Evolutionary conservation across 2,329 filamentous ascomycete species (phyloP).

Genomic region (Fusarium nodosum): DNA sequence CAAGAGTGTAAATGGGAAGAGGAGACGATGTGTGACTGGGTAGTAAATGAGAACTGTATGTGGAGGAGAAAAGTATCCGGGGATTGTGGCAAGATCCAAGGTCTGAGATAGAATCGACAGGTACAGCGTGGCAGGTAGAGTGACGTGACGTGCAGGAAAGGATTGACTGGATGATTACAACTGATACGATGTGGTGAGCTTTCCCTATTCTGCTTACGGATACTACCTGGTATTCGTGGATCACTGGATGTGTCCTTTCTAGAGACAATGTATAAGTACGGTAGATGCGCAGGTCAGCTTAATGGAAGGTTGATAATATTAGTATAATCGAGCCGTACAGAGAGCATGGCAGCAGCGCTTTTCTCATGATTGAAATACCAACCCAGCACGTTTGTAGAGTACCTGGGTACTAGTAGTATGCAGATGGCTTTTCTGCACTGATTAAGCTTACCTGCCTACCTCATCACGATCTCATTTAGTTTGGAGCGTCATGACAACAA

Average conservation of each 20-base stretch:
- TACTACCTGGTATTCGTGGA: constrained; percentile 7
- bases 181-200: constrained; percentile 15
- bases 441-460: constrained; percentile 5
- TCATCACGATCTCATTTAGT: constrained; percentile 27
- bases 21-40: neutral
- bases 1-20: constrained; percentile 16
- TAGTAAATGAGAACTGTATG: constrained; percentile 15
- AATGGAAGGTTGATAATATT: too few relatives aligned
- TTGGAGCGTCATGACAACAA: constrained; percentile 27
- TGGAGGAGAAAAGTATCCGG: constrained; percentile 28
- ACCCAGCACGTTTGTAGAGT: constrained; percentile 8
- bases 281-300: neutral
- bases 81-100: constrained; percentile 18
- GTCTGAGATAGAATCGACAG: constrained; percentile 23
- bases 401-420: neutral
- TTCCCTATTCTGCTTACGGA: constrained; percentile 4
- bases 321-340: too few relatives aligned
- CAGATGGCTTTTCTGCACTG: constrained; percentile 3
- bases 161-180: constrained; percentile 24
- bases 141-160: constrained; percentile 37
- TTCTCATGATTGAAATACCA: neutral
- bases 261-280: neutral
- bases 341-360: too few relatives aligned
- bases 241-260: neutral
- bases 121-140: constrained; percentile 14